Percentiles rank a stretch among this genome's conserved stretches.
Conservation (phyloP, 108 stramenopile genomes). For the Skeletonema menzelii region DNA sequence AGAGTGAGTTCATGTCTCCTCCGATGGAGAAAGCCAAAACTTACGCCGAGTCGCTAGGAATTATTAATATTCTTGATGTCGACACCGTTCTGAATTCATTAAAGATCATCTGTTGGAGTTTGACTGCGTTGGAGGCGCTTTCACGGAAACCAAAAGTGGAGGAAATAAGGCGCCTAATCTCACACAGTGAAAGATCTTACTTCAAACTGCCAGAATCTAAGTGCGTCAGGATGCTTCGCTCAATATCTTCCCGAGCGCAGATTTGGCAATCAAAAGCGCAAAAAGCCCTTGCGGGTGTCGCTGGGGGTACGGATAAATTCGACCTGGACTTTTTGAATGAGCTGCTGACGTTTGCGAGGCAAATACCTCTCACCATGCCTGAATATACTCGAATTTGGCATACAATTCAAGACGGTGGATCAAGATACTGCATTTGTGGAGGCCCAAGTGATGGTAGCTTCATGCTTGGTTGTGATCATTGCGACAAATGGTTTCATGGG, state of each 20-base stretch:
- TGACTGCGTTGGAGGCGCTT: constrained; percentile 45
- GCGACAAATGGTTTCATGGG: constrained; percentile 90
- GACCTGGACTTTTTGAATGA: constrained; percentile 51
- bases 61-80: constrained; percentile 60
- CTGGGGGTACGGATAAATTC: constrained; percentile 49
- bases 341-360: constrained; percentile 31
- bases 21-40: constrained; percentile 45
- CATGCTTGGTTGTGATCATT: constrained; percentile 87
- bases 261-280: constrained; percentile 60
- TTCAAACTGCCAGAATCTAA: constrained; percentile 71
- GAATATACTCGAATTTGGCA: constrained; percentile 47
- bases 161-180: constrained; percentile 53
- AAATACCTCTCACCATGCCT: constrained; percentile 57
- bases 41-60: constrained; percentile 55
- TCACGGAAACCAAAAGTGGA: constrained; percentile 51
- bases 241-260: constrained; percentile 54
- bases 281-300: constrained; percentile 58
- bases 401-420: constrained; percentile 69
- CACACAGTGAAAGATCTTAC: constrained; percentile 30
- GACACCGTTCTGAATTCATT: constrained; percentile 53
- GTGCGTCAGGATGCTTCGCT: constrained; percentile 60
- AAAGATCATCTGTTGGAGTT: constrained; percentile 69
- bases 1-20: constrained; percentile 29
- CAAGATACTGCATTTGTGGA: constrained; percentile 68
- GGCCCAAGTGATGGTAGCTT: constrained; percentile 84